phyloP scores from a whole-genome alignment of 1,284 basidiomycete species.

The Heterobasidion irregulare region DNA sequence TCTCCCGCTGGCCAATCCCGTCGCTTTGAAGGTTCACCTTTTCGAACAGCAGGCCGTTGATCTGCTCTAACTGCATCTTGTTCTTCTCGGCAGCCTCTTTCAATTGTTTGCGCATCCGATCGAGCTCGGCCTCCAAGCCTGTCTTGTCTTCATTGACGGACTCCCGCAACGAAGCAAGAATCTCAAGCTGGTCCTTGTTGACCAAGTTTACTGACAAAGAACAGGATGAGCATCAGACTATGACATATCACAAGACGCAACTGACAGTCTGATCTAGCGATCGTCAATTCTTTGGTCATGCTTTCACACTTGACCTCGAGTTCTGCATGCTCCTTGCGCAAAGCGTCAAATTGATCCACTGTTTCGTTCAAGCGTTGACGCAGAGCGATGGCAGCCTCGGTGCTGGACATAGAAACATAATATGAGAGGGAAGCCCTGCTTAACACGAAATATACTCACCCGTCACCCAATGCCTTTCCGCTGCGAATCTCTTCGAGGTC shows the following conservation, averaged over 20 bases:
- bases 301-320: conserved; percentile 68
- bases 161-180: conserved; percentile 75
- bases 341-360: conserved; percentile 70
- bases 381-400: conserved; percentile 82
- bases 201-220: conserved; percentile 61
- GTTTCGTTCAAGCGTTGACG: conserved; percentile 85
- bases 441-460: conserved; percentile 35
- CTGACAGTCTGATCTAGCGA: conserved; percentile 84
- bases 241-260: conserved; percentile 8
- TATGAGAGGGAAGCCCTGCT: not conserved
- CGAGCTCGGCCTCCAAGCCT: conserved; percentile 62
- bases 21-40: conserved; percentile 88
- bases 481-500: conserved; percentile 85
- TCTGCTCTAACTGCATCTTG: conserved; percentile 86
- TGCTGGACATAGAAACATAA: conserved; percentile 30
- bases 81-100: conserved; percentile 77
- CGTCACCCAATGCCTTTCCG: conserved; percentile 77
- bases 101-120: conserved; percentile 59
- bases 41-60: conserved; percentile 80
- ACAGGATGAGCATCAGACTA: not conserved
- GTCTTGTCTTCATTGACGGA: conserved; percentile 86
- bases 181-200: conserved; percentile 80
- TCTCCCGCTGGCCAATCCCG: conserved; percentile 78
- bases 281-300: conserved; percentile 63
- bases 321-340: conserved; percentile 63